Base-by-base conservation (phyloP, 352 stramenopile genomes). In the Globisporangium cystogenes region DNA sequence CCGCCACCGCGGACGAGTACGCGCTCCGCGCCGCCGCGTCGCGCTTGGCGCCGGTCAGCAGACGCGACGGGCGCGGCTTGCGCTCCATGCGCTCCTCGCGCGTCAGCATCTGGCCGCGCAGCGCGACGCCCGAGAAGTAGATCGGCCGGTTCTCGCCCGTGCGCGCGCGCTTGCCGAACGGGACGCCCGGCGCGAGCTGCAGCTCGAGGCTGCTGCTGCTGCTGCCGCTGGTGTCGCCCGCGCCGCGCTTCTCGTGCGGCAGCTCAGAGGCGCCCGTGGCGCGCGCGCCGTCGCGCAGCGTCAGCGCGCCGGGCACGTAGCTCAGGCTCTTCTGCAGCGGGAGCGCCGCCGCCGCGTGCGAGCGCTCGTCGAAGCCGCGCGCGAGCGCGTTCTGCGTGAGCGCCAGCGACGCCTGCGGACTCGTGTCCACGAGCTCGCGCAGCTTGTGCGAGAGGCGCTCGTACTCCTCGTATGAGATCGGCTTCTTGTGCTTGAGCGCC, bases 401-500 rank as follows among this genome's bases (percentile, higher is more conserved):
- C 18, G 71, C 72, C 21, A 88, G 45, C 33, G 77, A 75, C 31
- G 74, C 66, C 42, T 87, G 68, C 0, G 77, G 72, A 14, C 72
- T 87, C 12, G 74, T 60, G 44, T 88, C 77, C n/a, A 90, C 77
- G 48, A 88, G 64, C 24, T 74, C 73, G 27, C 73, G 74, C 33
- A 90, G 62, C 51, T 90, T 74, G 20, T 67, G 70, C 55, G 82
- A 73, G 33, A 93, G 61, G 0, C 70, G 68, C 51, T 93, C 74
- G 48, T 86, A 90, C 44, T 93, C 82, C 46, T 90, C 77, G 37
- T 80, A 80, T 3, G 68, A 84, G 36, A 93, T 93, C 0, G 75
- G 71, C 53, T 90, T 90, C 59, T 82, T 79, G 57, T 87, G 74
- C 53, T 88, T 88, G 50, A 90, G 83, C 48, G 82, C 68, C 11